These are phyloP conservation scores for Plasmodium cynomolgi DNA, from an alignment of 169 alveolate species.

Conservation along the genomic window DNA sequence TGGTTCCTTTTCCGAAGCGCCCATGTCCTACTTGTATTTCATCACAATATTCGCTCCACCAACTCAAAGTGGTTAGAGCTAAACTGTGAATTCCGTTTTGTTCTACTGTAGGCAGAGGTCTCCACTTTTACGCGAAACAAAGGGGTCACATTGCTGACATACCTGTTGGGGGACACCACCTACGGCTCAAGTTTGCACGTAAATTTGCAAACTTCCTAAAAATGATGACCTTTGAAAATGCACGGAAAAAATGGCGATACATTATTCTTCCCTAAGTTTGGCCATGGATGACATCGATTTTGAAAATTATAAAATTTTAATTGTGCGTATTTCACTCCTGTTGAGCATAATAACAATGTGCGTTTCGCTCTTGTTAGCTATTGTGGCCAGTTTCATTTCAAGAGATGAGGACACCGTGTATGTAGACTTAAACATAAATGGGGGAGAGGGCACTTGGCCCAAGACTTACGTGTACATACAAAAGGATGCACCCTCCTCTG, in stretches of 20 bases:
- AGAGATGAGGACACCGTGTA: constrained; percentile 3
- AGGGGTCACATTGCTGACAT: not conserved
- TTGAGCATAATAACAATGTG: constrained; percentile 40
- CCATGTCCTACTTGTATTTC: not conserved
- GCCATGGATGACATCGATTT: not conserved
- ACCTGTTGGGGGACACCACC: not conserved
- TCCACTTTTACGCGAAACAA: not conserved
- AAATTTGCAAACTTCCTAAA: not conserved
- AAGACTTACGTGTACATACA: constrained; percentile 35
- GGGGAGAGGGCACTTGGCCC: constrained; percentile 5
- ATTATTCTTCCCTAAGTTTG: not conserved
- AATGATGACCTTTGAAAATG: not conserved
- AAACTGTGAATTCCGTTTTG: not conserved
- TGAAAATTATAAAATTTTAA: constrained; percentile 24
- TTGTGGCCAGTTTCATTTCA: constrained; percentile 16
- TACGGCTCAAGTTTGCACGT: not conserved
- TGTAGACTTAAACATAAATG: constrained; percentile 27
- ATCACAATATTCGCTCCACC: not conserved
- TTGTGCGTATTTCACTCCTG: constrained; percentile 12
- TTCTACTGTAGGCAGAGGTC: not conserved
- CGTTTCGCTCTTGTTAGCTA: constrained; percentile 16
- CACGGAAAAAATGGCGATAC: not conserved
- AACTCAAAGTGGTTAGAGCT: not conserved
- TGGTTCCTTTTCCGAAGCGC: not conserved
- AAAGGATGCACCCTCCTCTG: not conserved